Evolutionary conservation across 2,329 filamentous ascomycete species (phyloP).

Genomic region (Rhinocladiella mackenziei): DNA sequence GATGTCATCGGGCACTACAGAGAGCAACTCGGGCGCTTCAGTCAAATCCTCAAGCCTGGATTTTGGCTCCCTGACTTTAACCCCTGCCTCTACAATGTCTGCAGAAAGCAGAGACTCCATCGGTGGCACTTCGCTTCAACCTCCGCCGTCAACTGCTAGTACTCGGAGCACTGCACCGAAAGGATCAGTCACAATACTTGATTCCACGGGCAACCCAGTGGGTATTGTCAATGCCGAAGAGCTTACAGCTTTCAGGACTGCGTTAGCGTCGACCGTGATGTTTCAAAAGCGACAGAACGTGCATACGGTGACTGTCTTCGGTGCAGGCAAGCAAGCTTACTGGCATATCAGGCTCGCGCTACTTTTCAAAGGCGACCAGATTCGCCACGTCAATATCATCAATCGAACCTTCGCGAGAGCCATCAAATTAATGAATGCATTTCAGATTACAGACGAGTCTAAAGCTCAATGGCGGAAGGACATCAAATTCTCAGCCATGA

Average conservation of each 20-base stretch:
- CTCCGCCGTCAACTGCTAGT: constrained; percentile 33
- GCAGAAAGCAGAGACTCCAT: constrained; percentile 28
- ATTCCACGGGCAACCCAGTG: constrained; percentile 54
- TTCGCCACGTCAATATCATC: constrained; percentile 77
- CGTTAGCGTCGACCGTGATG: constrained; percentile 57
- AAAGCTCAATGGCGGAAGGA: constrained; percentile 59
- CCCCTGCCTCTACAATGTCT: constrained; percentile 32
- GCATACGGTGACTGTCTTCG: constrained; percentile 76
- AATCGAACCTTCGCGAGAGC: constrained; percentile 58
- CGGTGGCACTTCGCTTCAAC: constrained; percentile 28
- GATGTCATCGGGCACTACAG: constrained; percentile 18
- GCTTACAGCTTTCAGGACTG: constrained; percentile 66
- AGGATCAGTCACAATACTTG: constrained; percentile 58
- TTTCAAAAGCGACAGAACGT: constrained; percentile 64
- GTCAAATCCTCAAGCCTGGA: constrained; percentile 38
- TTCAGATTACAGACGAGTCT: constrained; percentile 48
- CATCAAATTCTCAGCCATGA: constrained; percentile 66
- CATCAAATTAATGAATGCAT: constrained; percentile 48
- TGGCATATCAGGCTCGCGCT: constrained; percentile 89
- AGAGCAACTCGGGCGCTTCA: constrained; percentile 20
- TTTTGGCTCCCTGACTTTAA: constrained; percentile 36
- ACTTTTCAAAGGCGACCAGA: constrained; percentile 60
- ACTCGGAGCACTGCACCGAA: constrained; percentile 47
- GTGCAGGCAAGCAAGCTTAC: constrained; percentile 83
- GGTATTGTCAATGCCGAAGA: constrained; percentile 65